Evolutionary conservation across 2,329 filamentous ascomycete genomes (phyloP).

Genomic region (Ophiostoma triangulosporum): DNA sequence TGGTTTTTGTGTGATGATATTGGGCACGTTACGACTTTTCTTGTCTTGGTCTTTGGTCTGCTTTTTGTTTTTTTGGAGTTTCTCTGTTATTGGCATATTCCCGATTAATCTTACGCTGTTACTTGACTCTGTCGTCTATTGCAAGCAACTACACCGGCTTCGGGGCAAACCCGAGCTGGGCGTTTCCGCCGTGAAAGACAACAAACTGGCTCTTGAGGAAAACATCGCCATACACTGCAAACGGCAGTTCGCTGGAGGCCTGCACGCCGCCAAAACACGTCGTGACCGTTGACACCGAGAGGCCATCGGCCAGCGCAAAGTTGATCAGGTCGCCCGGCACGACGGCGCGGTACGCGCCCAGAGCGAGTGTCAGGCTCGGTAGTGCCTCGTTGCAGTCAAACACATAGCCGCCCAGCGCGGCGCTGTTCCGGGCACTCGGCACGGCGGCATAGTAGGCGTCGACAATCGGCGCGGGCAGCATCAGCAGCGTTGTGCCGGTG

Average conservation of each 20-base stretch:
- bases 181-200: slow-evolving; percentile 23
- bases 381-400: slow-evolving; percentile 24
- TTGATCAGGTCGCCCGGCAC: slow-evolving; percentile 26
- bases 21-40: too few relatives aligned
- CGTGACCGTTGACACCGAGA: slow-evolving; percentile 13
- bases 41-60: too few relatives aligned
- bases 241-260: slow-evolving; percentile 13
- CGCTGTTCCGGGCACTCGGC: slow-evolving; percentile 21
- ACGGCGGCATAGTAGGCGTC: slow-evolving; percentile 27
- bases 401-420: slow-evolving; percentile 22
- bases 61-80: background rate
- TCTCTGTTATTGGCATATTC: too few relatives aligned
- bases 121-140: too few relatives aligned
- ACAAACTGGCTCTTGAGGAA: slow-evolving; percentile 21
- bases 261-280: slow-evolving; percentile 25
- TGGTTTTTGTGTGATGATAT: background rate
- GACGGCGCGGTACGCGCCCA: slow-evolving; percentile 21
- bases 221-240: slow-evolving; percentile 20
- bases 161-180: slow-evolving; percentile 28
- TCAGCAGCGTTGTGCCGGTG: slow-evolving; percentile 29
- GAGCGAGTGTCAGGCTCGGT: slow-evolving; percentile 23
- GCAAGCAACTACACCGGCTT: slow-evolving; percentile 5
- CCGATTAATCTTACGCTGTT: too few relatives aligned
- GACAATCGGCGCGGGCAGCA: slow-evolving; percentile 23
- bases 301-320: slow-evolving; percentile 29